Evolutionary conservation across 352 stramenopile genomes (phyloP).

Genomic region (Globisporangium lucens): DNA sequence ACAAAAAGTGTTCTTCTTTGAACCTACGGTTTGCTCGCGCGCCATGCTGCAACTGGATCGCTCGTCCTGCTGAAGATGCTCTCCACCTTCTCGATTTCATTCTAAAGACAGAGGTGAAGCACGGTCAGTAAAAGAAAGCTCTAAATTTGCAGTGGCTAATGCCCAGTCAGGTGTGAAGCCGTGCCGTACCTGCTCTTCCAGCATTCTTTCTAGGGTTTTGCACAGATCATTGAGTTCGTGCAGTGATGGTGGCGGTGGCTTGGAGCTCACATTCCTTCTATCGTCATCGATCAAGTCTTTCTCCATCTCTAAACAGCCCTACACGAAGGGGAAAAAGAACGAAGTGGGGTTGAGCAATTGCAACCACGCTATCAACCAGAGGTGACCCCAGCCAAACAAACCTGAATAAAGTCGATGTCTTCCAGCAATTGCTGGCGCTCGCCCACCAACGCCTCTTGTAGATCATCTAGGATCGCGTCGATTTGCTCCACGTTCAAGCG

Average conservation of each 20-base stretch:
- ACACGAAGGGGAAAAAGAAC: not conserved
- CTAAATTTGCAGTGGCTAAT: not conserved
- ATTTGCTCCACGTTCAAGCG: conserved; percentile 71
- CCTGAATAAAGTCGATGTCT: conserved; percentile 86
- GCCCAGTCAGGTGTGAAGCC: not conserved
- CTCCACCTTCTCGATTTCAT: conserved; percentile 33
- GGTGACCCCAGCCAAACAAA: conserved; percentile 9
- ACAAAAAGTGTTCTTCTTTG: not conserved
- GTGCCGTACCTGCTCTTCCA: conserved; percentile 46
- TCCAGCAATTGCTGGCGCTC: conserved; percentile 65
- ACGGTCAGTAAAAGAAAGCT: not conserved
- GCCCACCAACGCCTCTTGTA: conserved; percentile 53
- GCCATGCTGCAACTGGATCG: conserved; percentile 18
- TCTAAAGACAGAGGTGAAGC: conserved; percentile 15
- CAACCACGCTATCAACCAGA: not conserved
- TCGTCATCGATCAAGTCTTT: conserved; percentile 81
- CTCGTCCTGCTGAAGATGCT: conserved; percentile 37
- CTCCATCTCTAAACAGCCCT: conserved; percentile 85
- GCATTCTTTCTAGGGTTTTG: conserved; percentile 54
- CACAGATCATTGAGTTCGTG: conserved; percentile 63
- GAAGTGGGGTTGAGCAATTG: too few relatives aligned
- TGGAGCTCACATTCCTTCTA: conserved; percentile 34
- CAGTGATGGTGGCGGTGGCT: conserved; percentile 42
- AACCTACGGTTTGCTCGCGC: conserved; percentile 24
- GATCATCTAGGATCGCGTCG: conserved; percentile 58